A percentile compares a stretch with the other conserved stretches of the same genome.
phyloP scores from a whole-genome alignment of 1,139 yeast species.

The Blastobotrys petasosporus region DNA sequence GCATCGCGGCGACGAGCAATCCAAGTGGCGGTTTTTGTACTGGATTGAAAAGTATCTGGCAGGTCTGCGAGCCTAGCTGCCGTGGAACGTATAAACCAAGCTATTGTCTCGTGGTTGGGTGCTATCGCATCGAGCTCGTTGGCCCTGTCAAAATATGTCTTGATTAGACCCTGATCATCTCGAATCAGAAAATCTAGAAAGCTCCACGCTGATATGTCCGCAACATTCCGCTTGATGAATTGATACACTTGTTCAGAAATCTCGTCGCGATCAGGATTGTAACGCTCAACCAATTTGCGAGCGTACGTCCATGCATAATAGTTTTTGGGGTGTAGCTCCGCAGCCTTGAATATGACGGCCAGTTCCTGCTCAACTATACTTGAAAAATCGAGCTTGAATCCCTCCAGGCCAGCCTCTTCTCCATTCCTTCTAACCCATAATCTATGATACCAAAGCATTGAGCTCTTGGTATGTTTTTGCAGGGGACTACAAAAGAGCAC shows the following conservation, averaged over 20 bases:
- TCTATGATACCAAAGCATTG: constrained; percentile 37
- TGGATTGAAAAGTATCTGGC: no score
- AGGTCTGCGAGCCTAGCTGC: not conserved
- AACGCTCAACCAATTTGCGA: constrained; percentile 30
- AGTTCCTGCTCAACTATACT: constrained; percentile 22
- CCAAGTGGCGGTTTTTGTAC: no score
- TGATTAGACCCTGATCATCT: not conserved
- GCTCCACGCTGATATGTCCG: constrained; percentile 45
- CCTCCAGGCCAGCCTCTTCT: not conserved
- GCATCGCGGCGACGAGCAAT: no score
- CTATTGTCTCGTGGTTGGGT: constrained; percentile 2
- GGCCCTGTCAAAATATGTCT: not conserved
- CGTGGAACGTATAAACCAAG: constrained; percentile 2
- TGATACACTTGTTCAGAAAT: constrained; percentile 2
- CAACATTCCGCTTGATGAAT: constrained; percentile 23
- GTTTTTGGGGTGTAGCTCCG: constrained; percentile 38
- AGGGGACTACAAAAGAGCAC: constrained; percentile 32
- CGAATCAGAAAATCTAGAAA: constrained; percentile 25
- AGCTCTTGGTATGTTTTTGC: constrained; percentile 35
- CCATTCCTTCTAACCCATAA: constrained; percentile 25
- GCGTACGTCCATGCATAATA: constrained; percentile 43
- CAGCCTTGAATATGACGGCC: constrained; percentile 32
- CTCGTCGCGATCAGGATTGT: not conserved
- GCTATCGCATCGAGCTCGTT: not conserved
- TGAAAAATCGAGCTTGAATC: no score